Conservation (phyloP, 2,329 filamentous ascomycete genomes). For the Neopestalotiopsis clavispora region DNA sequence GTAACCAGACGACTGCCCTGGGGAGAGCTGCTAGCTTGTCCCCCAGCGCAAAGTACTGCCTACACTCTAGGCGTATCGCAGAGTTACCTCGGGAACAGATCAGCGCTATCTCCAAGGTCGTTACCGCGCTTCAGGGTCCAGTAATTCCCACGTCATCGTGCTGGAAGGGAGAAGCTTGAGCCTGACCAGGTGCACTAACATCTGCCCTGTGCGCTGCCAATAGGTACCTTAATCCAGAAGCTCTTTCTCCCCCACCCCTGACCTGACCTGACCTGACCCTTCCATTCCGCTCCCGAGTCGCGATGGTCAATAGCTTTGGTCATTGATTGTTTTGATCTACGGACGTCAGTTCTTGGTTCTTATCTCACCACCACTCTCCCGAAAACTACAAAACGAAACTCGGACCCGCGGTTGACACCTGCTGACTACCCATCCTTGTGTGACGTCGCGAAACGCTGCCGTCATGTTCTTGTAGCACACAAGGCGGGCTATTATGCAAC, state of each 20-base stretch:
- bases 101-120: background rate
- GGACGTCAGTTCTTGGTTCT: background rate
- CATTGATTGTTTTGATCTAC: background rate
- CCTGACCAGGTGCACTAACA: background rate
- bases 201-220: conserved; percentile 2
- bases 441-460: background rate
- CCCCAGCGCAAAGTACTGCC: background rate
- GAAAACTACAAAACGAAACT: background rate
- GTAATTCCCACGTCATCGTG: conserved; percentile 15
- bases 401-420: background rate
- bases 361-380: conserved; percentile 6
- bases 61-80: background rate
- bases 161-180: conserved; percentile 2
- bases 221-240: background rate
- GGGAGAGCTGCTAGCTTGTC: background rate
- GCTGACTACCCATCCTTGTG: background rate
- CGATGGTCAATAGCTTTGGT: background rate
- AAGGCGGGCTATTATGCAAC: background rate
- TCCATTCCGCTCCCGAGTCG: background rate
- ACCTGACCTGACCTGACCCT: background rate
- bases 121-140: background rate
- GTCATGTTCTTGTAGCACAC: conserved; percentile 5
- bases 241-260: background rate
- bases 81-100: background rate
- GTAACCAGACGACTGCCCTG: no score